These are phyloP conservation scores for Rubroboletus satanas DNA, from an alignment of 768 basidiomycete species.

Conservation along the genomic window DNA sequence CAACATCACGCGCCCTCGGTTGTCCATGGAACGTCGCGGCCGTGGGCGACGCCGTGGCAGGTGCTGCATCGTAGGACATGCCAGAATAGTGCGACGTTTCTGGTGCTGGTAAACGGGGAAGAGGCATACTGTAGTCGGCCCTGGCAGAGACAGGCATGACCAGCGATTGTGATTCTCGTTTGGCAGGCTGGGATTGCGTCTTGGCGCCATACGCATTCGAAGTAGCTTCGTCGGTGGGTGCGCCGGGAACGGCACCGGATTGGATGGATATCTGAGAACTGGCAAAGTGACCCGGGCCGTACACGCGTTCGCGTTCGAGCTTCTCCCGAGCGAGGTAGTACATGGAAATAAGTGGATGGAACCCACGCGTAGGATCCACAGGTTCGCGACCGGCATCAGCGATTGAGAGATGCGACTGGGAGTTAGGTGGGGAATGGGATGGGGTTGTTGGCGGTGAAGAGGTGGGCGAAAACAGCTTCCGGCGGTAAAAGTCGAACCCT, in stretches of 20 bases:
- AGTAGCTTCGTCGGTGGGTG: conserved; percentile 17
- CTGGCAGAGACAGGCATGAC: conserved; percentile 34
- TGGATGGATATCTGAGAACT: conserved; percentile 77
- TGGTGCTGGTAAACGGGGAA: conserved; percentile 77
- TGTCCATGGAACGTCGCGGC: conserved; percentile 54
- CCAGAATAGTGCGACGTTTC: conserved; percentile 79
- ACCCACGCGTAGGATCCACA: conserved; percentile 84
- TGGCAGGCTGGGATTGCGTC: conserved; percentile 30
- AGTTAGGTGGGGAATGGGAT: conserved; percentile 57
- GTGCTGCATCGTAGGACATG: conserved; percentile 67
- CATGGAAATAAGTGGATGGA: conserved; percentile 93
- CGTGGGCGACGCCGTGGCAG: conserved; percentile 52
- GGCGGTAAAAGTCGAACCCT: conserved; percentile 90
- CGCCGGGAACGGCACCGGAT: conserved; percentile 22
- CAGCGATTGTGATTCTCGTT: conserved; percentile 28
- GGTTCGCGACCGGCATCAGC: conserved; percentile 48
- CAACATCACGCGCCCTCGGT: conserved; percentile 65
- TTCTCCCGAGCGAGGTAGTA: conserved; percentile 97
- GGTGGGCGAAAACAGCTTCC: conserved; percentile 71
- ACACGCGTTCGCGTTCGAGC: conserved; percentile 89
- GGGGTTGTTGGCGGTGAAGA: conserved; percentile 51
- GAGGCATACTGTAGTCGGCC: conserved; percentile 79
- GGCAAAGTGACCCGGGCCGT: conserved; percentile 92
- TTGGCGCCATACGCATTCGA: conserved; percentile 22
- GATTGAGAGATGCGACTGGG: conserved; percentile 53